Evolutionary conservation across 495 filamentous ascomycete genomes (phyloP), one percentile per base, ranked within the genome.

Genomic region (Aspergillus nidulans): DNA sequence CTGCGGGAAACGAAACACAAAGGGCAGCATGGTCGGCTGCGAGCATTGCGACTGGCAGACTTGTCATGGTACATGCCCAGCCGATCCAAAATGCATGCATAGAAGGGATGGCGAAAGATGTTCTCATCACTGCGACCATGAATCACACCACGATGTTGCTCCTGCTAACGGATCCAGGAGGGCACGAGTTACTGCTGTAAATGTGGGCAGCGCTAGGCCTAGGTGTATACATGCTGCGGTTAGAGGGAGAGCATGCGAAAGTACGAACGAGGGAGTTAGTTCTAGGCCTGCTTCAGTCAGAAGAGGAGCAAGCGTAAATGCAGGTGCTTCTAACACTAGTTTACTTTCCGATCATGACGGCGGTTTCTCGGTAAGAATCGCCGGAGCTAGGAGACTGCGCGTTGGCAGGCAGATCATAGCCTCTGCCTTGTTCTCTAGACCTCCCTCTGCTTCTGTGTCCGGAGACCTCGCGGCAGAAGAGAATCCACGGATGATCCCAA

Each of bases 11-110:
- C 70, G 77, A 6, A 81, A 81, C 49, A 63, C 36, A 5, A 34
- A 13, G 7, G 47, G 55, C 10, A 74, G 68, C 15, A 76, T 81
- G 65, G 63, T 66, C 10, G 71, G 75, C 7, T 82, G 79, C 60
- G 58, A 46, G 9, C 55, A 50, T 0, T 82, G 79, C 47, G 66
- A 64, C 15, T 75, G 70, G 66, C 77, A 81, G 24, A 52, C 70
- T 1, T 82, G 79, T 44, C 67, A 70, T 21, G 34, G 32, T 20
- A 18, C 46, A 0, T 82, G 79, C 38, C 64, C 54, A 13, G n/a
- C 21, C 0, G 41, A 51, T 0, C 52, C 60, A 6, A 52, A 56
- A 1, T 64, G 63, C 6, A 57, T 65, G 20, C 63, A 67, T 4
- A 59, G 42, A 1, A 73, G 74, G 54, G 39, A 32, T 3, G 58